A percentile compares a stretch with the other conserved stretches of the same genome.
These are phyloP conservation scores for Trypanosoma vivax DNA, from an alignment of 208 protist genomes.

Conservation along the genomic window DNA sequence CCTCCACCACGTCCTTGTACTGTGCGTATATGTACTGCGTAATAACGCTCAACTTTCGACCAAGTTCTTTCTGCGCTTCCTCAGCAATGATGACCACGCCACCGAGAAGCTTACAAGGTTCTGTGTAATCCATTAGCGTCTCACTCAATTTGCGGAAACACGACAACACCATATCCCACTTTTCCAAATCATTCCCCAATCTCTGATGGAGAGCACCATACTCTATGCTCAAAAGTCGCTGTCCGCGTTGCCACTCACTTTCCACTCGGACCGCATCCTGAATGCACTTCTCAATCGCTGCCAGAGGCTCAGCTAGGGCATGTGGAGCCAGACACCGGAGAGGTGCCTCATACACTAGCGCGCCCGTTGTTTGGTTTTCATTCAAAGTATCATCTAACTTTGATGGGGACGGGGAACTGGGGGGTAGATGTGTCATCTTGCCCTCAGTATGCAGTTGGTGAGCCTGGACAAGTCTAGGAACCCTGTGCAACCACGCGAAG, in stretches of 20 bases:
- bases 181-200: conserved; percentile 64
- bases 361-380: not conserved
- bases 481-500: conserved; percentile 66
- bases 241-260: conserved; percentile 71
- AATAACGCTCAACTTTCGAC: conserved; percentile 75
- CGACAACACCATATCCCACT: conserved; percentile 58
- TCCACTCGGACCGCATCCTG: conserved; percentile 68
- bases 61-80: conserved; percentile 80
- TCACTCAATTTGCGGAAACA: conserved; percentile 60
- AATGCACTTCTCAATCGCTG: conserved; percentile 75
- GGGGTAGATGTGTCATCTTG: not conserved
- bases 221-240: conserved; percentile 82
- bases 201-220: conserved; percentile 75
- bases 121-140: conserved; percentile 81
- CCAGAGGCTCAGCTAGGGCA: conserved; percentile 52
- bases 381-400: not conserved
- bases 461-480: conserved; percentile 36
- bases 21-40: conserved; percentile 69
- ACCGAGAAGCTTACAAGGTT: conserved; percentile 78
- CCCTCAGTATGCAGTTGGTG: not conserved
- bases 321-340: conserved; percentile 40
- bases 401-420: not conserved
- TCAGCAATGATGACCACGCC: conserved; percentile 79
- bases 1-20: conserved; percentile 78
- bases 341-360: conserved; percentile 34